phyloP scores from a whole-genome alignment of 345 rosid genomes.

The Hirschfeldia incana region DNA sequence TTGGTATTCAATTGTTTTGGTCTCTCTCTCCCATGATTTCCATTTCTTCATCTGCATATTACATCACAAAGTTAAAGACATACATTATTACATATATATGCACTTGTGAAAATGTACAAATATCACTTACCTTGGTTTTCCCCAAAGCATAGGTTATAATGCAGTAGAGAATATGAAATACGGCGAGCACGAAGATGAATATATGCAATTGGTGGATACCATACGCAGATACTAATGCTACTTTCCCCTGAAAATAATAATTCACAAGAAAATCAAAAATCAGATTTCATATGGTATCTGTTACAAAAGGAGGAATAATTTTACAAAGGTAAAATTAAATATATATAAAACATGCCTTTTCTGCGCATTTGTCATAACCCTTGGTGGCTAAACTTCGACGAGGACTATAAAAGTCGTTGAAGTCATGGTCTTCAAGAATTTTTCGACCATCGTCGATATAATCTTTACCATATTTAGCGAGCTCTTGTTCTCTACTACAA shows the following conservation, averaged over 20 bases:
- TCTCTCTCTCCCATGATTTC: constrained; percentile 85
- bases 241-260: constrained; percentile 1
- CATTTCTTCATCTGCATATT: constrained; percentile 79
- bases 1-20: constrained; percentile 78
- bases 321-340: background rate
- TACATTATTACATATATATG: background rate
- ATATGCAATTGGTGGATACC: background rate
- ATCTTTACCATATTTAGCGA: background rate
- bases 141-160: constrained; percentile 63
- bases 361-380: constrained; percentile 45
- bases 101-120: background rate
- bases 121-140: constrained; percentile 57
- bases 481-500: constrained; percentile 29
- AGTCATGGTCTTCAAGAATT: constrained; percentile 41
- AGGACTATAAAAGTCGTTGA: constrained; percentile 25
- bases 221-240: background rate
- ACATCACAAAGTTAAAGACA: background rate
- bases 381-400: constrained; percentile 52
- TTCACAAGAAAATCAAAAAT: background rate
- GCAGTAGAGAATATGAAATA: constrained; percentile 60
- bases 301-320: background rate
- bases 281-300: background rate
- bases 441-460: constrained; percentile 36
- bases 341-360: constrained; percentile 37
- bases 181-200: background rate